phyloP scores from a whole-genome alignment of 768 basidiomycete species.

The Rhodotorula taiwanensis region DNA sequence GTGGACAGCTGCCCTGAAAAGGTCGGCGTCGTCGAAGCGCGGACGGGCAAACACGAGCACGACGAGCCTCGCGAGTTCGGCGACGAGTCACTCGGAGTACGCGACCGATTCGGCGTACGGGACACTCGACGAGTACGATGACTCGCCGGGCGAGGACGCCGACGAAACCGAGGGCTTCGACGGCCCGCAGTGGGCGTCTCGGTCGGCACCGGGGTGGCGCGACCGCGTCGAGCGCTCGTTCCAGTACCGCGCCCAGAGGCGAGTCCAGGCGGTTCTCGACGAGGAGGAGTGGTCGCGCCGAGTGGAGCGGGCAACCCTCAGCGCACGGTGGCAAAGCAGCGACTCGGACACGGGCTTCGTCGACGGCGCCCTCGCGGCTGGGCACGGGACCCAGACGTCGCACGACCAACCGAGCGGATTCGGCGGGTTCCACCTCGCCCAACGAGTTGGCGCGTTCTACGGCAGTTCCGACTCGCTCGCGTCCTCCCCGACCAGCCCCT shows the following conservation, averaged over 20 bases:
- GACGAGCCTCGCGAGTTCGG: no score
- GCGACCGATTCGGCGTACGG: constrained; percentile 24
- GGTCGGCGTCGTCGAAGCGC: no score
- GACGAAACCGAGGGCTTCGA: not conserved
- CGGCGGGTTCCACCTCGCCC: constrained; percentile 8
- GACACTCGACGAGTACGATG: constrained; percentile 8
- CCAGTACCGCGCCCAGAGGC: not conserved
- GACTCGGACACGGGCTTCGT: not conserved
- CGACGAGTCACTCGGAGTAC: not conserved
- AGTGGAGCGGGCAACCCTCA: not conserved
- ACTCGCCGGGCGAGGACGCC: not conserved
- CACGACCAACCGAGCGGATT: no score
- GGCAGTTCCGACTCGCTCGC: constrained; percentile 6
- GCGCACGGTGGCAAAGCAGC: not conserved
- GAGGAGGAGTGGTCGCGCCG: not conserved
- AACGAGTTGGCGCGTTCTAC: constrained; percentile 9
- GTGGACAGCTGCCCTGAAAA: no score
- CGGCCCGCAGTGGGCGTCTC: not conserved
- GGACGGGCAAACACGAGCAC: no score
- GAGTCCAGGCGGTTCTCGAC: not conserved
- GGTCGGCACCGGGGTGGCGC: not conserved
- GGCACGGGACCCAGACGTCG: no score
- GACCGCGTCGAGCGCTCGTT: constrained; percentile 1
- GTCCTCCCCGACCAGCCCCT: not conserved
- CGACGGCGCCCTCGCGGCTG: no score